These are phyloP conservation scores for Meripilus lineatus DNA, from an alignment of 1,284 basidiomycete genomes.

Conservation along the genomic window DNA sequence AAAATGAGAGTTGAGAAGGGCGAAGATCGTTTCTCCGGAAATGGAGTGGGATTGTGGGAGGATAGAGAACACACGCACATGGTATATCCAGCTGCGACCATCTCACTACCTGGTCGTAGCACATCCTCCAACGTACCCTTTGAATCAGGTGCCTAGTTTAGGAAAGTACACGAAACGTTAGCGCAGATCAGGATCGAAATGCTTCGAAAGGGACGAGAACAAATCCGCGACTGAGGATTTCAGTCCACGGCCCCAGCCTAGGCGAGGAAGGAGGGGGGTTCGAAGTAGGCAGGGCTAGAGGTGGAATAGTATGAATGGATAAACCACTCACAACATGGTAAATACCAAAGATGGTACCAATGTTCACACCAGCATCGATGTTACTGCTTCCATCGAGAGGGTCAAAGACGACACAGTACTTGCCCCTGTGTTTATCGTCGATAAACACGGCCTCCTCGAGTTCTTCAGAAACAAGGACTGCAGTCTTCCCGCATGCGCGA, in stretches of 20 bases:
- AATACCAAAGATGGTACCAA: slow-evolving; percentile 99
- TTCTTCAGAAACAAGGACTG: slow-evolving; percentile 97
- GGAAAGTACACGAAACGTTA: slow-evolving; percentile 6
- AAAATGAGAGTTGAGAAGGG: background rate
- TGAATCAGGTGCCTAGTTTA: slow-evolving; percentile 63
- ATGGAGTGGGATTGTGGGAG: background rate
- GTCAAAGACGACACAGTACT: slow-evolving; percentile 98
- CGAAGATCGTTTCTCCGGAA: background rate
- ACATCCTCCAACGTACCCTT: slow-evolving; percentile 83
- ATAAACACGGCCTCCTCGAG: slow-evolving; percentile 91
- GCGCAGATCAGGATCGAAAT: background rate
- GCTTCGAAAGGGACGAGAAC: slow-evolving; percentile 3
- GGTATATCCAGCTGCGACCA: slow-evolving; percentile 98
- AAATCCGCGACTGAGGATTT: slow-evolving; percentile 5
- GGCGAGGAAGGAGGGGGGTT: background rate
- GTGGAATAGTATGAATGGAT: too few species aligned
- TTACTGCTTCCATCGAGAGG: slow-evolving; percentile 98
- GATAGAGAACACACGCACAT: slow-evolving; percentile 65
- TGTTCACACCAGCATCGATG: slow-evolving; percentile 99
- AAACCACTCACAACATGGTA: slow-evolving; percentile 86
- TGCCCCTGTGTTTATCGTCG: slow-evolving; percentile 72
- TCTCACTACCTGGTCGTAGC: slow-evolving; percentile 89
- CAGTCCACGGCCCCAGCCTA: slow-evolving; percentile 4
- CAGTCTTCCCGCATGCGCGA: slow-evolving; percentile 90
- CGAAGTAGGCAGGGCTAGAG: slow-evolving; percentile 1